phyloP scores from a whole-genome alignment of 2,329 filamentous ascomycete genomes.

The Juglanconis juglandina region DNA sequence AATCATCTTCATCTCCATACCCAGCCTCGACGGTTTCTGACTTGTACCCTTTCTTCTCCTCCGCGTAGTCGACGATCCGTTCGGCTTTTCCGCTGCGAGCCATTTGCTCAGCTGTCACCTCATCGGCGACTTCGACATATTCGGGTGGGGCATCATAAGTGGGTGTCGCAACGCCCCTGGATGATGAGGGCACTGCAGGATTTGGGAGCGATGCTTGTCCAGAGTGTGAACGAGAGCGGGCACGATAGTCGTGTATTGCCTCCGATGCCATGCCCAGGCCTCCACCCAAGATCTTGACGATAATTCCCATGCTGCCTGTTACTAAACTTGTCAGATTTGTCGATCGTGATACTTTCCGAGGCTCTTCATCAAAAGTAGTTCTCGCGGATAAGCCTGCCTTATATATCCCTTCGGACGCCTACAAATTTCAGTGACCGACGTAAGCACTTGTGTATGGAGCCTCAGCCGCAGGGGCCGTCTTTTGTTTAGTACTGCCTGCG shows the following conservation, averaged over 20 bases:
- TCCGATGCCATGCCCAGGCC: conserved; percentile 22
- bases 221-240: conserved; percentile 12
- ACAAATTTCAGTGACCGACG: background rate
- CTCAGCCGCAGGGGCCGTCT: background rate
- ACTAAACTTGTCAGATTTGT: no score
- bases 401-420: background rate
- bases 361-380: no score
- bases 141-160: background rate
- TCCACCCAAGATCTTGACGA: conserved; percentile 12
- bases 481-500: background rate
- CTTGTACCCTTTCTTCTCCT: background rate
- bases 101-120: conserved; percentile 4
- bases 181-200: conserved; percentile 1
- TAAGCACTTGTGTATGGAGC: background rate
- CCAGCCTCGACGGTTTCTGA: background rate
- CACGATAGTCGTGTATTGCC: conserved; percentile 21
- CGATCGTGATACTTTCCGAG: no score
- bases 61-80: background rate
- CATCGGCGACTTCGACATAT: conserved; percentile 16
- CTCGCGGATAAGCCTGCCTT: no score
- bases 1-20: conserved; percentile 3
- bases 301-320: conserved; percentile 5
- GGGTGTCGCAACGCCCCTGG: background rate
- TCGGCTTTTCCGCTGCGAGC: conserved; percentile 7
- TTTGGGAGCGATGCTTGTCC: background rate